phyloP scores from a whole-genome alignment of 139 green algal genomes.

The Micromonas pusilla region DNA sequence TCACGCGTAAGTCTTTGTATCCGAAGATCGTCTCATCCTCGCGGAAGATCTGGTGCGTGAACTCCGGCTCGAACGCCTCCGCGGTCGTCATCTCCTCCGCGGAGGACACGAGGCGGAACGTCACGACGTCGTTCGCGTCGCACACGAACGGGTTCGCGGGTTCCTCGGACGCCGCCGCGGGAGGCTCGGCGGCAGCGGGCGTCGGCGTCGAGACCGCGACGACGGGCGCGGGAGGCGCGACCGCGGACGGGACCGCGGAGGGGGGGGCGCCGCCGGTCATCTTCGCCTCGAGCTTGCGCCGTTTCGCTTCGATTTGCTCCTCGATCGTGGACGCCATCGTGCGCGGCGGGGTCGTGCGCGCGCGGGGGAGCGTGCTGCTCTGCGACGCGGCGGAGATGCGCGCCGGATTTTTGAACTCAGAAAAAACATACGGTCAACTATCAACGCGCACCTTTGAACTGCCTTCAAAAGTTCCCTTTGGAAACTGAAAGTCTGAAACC shows the following conservation, averaged over 20 bases:
- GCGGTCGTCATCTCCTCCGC: not conserved
- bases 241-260: not conserved
- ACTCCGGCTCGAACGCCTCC: conserved; percentile 43
- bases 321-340: not conserved
- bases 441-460: no score
- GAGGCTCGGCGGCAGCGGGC: not conserved
- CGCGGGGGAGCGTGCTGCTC: no score
- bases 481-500: no score
- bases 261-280: not conserved
- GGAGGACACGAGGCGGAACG: not conserved
- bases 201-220: not conserved
- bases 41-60: conserved; percentile 56
- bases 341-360: not conserved
- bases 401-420: no score
- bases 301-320: not conserved
- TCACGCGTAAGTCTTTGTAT: conserved; percentile 36
- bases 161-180: not conserved
- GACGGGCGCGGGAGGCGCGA: no score
- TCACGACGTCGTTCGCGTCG: conserved; percentile 18
- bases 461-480: no score
- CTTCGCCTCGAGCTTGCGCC: not conserved
- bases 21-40: conserved; percentile 57
- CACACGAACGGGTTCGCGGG: conserved; percentile 2
- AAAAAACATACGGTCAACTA: no score
- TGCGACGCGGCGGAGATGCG: no score